A percentile compares a stretch with the other conserved stretches of the same genome.
Conservation (phyloP, 208 protist genomes). For the Wallacemonas sp. region DNA sequence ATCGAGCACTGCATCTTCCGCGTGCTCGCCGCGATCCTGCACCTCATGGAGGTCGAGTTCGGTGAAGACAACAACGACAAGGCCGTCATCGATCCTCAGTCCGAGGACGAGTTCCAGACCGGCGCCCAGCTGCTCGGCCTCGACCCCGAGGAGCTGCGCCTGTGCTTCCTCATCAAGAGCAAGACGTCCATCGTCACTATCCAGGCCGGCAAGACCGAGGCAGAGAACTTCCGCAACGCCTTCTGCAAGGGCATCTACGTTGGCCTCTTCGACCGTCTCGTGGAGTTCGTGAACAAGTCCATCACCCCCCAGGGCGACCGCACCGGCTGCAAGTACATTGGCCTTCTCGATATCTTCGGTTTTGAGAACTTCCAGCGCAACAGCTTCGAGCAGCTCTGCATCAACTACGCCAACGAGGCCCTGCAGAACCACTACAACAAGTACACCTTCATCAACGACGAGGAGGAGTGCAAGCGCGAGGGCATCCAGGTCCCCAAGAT, state of each 20-base stretch:
- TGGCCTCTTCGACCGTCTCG: conserved; percentile 88
- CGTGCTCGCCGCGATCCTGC: conserved; percentile 91
- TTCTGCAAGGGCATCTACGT: conserved; percentile 92
- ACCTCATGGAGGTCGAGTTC: conserved; percentile 93
- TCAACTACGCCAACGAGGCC: conserved; percentile 98
- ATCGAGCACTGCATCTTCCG: conserved; percentile 82
- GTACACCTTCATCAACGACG: conserved; percentile 94
- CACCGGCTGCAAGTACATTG: conserved; percentile 85
- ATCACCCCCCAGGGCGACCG: conserved; percentile 59
- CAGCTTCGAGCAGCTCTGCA: conserved; percentile 98
- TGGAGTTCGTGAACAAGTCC: conserved; percentile 80
- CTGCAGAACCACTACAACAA: conserved; percentile 98
- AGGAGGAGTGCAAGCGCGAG: conserved; percentile 88
- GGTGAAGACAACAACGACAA: conserved; percentile 75
- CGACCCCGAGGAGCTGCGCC: conserved; percentile 44
- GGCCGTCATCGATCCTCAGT: conserved; percentile 52
- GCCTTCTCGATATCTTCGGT: conserved; percentile 96
- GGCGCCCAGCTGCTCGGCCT: conserved; percentile 73
- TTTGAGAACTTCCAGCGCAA: conserved; percentile 96
- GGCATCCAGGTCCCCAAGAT: conserved; percentile 81
- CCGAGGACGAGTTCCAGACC: conserved; percentile 37
- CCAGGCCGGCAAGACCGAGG: conserved; percentile 73
- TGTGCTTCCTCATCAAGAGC: conserved; percentile 84
- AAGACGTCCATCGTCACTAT: conserved; percentile 79
- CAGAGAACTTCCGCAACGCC: conserved; percentile 76